Evolutionary conservation across 1,139 yeast species (phyloP).

Genomic region (Candida buenavistaensis): DNA sequence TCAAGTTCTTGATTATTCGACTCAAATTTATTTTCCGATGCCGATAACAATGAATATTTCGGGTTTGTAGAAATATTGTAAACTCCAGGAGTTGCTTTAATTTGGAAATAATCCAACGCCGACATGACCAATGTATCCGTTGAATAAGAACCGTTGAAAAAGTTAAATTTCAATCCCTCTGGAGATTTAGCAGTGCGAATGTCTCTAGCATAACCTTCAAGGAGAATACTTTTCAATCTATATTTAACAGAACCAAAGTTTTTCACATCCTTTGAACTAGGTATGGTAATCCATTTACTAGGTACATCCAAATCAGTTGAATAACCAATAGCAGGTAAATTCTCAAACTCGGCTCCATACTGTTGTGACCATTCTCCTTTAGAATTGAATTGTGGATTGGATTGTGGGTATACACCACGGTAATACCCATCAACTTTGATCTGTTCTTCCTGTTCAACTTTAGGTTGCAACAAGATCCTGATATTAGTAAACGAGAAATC

Average conservation of each 20-base stretch:
- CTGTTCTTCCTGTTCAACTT: constrained; percentile 27
- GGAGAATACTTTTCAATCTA: constrained; percentile 46
- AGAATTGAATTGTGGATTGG: constrained; percentile 39
- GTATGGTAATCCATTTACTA: constrained; percentile 60
- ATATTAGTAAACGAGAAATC: constrained; percentile 48
- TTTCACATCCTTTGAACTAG: too few species aligned
- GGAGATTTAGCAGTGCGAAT: constrained; percentile 39
- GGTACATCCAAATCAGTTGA: constrained; percentile 66
- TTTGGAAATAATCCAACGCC: constrained; percentile 73
- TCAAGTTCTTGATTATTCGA: constrained; percentile 22
- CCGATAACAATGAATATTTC: constrained; percentile 43
- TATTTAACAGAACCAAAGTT: too few species aligned
- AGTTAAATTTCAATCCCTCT: constrained; percentile 47
- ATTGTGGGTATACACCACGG: constrained; percentile 40
- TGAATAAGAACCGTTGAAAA: constrained; percentile 18
- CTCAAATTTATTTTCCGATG: constrained; percentile 27
- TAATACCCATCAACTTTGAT: constrained; percentile 62
- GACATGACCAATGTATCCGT: constrained; percentile 70
- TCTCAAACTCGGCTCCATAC: constrained; percentile 15
- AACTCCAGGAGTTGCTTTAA: constrained; percentile 67
- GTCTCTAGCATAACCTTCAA: constrained; percentile 74
- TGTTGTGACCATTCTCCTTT: constrained; percentile 29
- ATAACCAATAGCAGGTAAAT: constrained; percentile 52
- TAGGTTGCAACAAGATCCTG: constrained; percentile 62
- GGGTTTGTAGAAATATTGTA: constrained; percentile 49